Conservation (phyloP, 345 rosid species). For the Orychophragmus violaceus region DNA sequence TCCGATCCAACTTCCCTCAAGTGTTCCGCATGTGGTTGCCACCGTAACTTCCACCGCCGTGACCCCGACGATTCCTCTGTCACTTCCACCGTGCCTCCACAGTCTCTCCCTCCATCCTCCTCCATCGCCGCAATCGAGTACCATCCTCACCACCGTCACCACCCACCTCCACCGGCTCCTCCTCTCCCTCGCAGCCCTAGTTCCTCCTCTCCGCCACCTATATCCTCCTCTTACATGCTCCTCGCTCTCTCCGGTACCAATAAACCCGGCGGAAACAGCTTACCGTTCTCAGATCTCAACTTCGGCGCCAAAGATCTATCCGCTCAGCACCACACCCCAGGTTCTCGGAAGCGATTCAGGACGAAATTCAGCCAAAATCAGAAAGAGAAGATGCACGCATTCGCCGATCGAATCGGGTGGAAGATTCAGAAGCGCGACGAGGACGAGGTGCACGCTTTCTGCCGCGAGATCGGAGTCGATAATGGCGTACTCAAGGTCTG, state of each 20-base stretch:
- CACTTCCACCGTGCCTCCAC: background rate
- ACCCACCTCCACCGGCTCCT: constrained; percentile 38
- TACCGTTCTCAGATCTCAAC: constrained; percentile 25
- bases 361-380: constrained; percentile 61
- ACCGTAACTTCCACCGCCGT: constrained; percentile 79
- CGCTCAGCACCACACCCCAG: background rate
- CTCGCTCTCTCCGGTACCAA: constrained; percentile 52
- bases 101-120: constrained; percentile 5
- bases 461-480: constrained; percentile 64
- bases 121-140: constrained; percentile 41
- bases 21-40: constrained; percentile 84
- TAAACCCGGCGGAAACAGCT: too few relatives aligned
- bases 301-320: constrained; percentile 4
- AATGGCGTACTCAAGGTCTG: constrained; percentile 74
- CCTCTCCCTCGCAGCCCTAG: constrained; percentile 45
- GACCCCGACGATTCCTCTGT: constrained; percentile 35
- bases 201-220: constrained; percentile 72
- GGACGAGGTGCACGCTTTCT: constrained; percentile 50
- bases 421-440: constrained; percentile 87
- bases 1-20: constrained; percentile 62
- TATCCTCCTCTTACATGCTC: constrained; percentile 70
- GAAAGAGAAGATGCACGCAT: constrained; percentile 64
- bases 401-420: constrained; percentile 77
- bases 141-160: constrained; percentile 66
- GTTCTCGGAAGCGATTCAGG: constrained; percentile 51